A percentile compares a stretch with the other conserved stretches of the same genome.
Conservation (phyloP, 2,329 filamentous ascomycete species). For the Sporothrix inflata region DNA sequence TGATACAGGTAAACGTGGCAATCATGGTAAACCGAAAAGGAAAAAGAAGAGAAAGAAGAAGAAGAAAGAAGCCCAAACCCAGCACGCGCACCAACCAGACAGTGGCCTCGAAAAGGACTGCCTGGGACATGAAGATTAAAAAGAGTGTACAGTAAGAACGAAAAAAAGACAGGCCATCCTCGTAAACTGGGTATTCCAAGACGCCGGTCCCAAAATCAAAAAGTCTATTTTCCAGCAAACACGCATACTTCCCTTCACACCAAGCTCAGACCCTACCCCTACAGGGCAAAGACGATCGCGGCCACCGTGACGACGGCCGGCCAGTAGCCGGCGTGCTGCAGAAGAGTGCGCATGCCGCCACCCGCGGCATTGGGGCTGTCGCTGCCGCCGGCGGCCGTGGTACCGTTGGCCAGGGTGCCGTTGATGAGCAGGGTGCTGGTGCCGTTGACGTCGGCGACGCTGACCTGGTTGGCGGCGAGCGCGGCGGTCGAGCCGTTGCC, state of each 20-base stretch:
- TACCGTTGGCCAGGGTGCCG: constrained; percentile 73
- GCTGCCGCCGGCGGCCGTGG: constrained; percentile 55
- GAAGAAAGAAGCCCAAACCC: constrained; percentile 2
- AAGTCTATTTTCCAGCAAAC: not conserved
- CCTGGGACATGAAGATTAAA: not conserved
- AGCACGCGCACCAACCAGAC: not conserved
- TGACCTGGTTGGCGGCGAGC: constrained; percentile 65
- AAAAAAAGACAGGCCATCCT: not conserved
- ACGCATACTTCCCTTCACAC: no score
- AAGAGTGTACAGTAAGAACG: not conserved
- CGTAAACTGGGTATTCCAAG: constrained; percentile 26
- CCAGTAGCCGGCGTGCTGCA: constrained; percentile 54
- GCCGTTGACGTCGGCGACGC: constrained; percentile 65
- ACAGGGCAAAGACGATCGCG: constrained; percentile 51
- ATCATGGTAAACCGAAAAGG: not conserved
- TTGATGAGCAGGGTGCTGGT: constrained; percentile 70
- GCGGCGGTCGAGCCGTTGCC: constrained; percentile 64
- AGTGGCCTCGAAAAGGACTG: not conserved
- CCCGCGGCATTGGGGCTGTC: constrained; percentile 45
- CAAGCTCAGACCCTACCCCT: no score
- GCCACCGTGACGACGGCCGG: constrained; percentile 51
- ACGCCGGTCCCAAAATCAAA: constrained; percentile 5
- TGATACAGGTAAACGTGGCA: constrained; percentile 15
- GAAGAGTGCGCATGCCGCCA: constrained; percentile 40
- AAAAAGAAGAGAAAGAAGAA: not conserved